Base-by-base conservation (phyloP, 441 rosid genomes). In the Populus hybrid region DNA sequence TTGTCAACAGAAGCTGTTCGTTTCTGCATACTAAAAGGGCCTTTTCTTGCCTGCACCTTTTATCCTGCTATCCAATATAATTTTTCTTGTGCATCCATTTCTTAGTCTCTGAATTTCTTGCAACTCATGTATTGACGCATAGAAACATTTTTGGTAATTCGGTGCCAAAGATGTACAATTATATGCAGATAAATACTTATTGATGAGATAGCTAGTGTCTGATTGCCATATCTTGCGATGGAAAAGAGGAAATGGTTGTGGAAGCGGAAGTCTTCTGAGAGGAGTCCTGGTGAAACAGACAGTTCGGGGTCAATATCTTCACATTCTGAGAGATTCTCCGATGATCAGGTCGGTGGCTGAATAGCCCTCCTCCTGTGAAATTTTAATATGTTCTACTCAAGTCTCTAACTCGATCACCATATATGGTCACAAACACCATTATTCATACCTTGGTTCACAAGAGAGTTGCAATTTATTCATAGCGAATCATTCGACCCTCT, bases 241-340 rank as follows among this genome's bases (percentile, higher is more conserved):
- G 97, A 94, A 79, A 91, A 92, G 84, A 82, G 86, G 23, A 89
- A 89, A 79, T 91, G 95, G 95, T 70, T 87, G 75, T 89, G 95
- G 93, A 90, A 89, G 89, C 87, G 84, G 84, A 91, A 82, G 72
- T 78, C 90, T 73, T 90, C 93, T 32, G 95, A 92, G 82, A 90
- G 83, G 81, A 90, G 93, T 85, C 86, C 89, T 7, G 89, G 93
- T 57, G 94, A 90, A 86, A 87, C 89, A 21, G 97, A 89, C 77
- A 89, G 93, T 77, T 89, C 91, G 0, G 93, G 85, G 36, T 91
- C 95, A 2, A 75, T 88, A 50, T 91, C 93, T 78, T 91, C 93
- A 4, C 88, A 78, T 57, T 87, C 94, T 9, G 95, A 92, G 84
- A 92, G 90, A 80, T 90, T 83, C 70, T 88, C 91, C 65, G 92